These are phyloP conservation scores for Cercospora citrullina DNA, from an alignment of 2,329 filamentous ascomycete species.

Conservation along the genomic window DNA sequence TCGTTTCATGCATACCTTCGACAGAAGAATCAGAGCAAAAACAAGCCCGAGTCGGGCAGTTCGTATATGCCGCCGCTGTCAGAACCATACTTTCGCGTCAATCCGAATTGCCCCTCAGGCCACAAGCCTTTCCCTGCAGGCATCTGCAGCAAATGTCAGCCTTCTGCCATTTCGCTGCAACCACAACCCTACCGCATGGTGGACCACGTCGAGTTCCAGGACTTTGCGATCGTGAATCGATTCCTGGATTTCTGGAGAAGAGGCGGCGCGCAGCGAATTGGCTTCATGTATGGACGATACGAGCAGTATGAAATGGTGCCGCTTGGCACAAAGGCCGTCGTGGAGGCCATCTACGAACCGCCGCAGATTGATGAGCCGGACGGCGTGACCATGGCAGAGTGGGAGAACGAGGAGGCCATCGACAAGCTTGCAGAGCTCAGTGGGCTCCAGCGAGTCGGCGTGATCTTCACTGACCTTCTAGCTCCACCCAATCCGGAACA, in stretches of 20 bases:
- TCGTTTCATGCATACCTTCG: constrained; percentile 94
- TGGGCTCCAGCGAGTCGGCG: constrained; percentile 82
- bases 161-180: constrained; percentile 92
- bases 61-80: constrained; percentile 95
- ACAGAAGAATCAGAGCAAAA: constrained; percentile 94
- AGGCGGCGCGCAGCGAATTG: constrained; percentile 79
- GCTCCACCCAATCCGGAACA: constrained; percentile 69
- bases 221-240: constrained; percentile 79
- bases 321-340: constrained; percentile 88
- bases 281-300: constrained; percentile 88
- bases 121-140: constrained; percentile 93
- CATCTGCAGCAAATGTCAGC: constrained; percentile 97
- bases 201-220: constrained; percentile 95
- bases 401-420: constrained; percentile 80
- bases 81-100: constrained; percentile 90
- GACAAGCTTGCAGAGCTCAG: constrained; percentile 79
- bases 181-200: constrained; percentile 95
- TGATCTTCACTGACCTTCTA: constrained; percentile 91
- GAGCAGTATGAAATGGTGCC: constrained; percentile 90
- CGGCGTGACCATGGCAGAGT: constrained; percentile 79
- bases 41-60: constrained; percentile 88
- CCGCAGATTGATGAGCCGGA: constrained; percentile 88
- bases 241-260: constrained; percentile 90
- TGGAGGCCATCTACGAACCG: constrained; percentile 95
- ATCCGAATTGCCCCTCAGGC: constrained; percentile 83